Conservation (phyloP, 441 rosid species). For the Erysimum cheiri region DNA sequence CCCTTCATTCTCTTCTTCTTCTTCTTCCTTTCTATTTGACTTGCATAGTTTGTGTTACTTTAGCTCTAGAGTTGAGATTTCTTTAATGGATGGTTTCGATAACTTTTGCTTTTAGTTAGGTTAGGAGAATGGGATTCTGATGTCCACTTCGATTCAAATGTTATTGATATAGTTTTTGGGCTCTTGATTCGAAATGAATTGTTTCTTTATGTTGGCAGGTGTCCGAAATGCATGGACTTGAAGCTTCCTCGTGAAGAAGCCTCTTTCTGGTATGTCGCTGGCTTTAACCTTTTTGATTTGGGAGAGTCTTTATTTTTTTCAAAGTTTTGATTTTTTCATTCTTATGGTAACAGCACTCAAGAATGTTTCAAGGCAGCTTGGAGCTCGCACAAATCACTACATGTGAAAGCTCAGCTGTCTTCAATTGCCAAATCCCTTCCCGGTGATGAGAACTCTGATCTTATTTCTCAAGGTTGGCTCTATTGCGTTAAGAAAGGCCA, state of each 20-base stretch:
- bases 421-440: slow-evolving; percentile 49
- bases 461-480: slow-evolving; percentile 68
- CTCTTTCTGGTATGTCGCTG: slow-evolving; percentile 78
- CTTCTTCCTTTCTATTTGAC: slow-evolving; percentile 5
- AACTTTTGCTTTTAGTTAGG: background rate
- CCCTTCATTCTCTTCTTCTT: slow-evolving; percentile 11
- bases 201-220: slow-evolving; percentile 52
- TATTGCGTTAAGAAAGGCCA: slow-evolving; percentile 81
- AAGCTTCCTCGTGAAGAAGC: slow-evolving; percentile 96
- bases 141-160: background rate
- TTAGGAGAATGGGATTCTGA: background rate
- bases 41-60: background rate
- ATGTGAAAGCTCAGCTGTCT: slow-evolving; percentile 72
- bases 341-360: slow-evolving; percentile 63
- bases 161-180: background rate
- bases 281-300: slow-evolving; percentile 7
- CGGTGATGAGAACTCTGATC: slow-evolving; percentile 53
- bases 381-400: slow-evolving; percentile 91
- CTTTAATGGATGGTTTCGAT: background rate
- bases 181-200: background rate
- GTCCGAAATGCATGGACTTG: slow-evolving; percentile 88
- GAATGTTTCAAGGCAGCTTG: slow-evolving; percentile 94
- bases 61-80: background rate
- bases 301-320: background rate
- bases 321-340: background rate